phyloP scores from a whole-genome alignment of 352 stramenopile species.

The Phytopythium ostracodes region DNA sequence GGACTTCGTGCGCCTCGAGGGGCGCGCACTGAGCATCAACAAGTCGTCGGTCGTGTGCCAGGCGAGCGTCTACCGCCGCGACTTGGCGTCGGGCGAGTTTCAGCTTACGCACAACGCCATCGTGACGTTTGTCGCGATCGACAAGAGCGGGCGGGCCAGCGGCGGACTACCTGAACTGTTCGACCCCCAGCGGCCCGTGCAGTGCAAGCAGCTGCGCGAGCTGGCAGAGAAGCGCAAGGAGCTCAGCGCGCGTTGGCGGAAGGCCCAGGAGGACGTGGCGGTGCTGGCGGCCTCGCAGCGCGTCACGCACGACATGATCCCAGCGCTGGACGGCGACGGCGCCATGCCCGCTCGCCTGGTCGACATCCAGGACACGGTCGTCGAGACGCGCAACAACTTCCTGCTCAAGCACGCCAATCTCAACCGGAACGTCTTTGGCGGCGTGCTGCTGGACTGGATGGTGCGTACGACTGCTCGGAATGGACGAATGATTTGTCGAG shows the following conservation, averaged over 20 bases:
- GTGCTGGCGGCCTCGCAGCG: slow-evolving; percentile 10
- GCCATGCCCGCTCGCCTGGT: background rate
- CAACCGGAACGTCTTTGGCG: slow-evolving; percentile 49
- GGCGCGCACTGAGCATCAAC: slow-evolving; percentile 37
- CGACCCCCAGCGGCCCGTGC: slow-evolving; percentile 15
- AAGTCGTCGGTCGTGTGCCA: slow-evolving; percentile 26
- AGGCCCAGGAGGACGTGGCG: slow-evolving; percentile 20
- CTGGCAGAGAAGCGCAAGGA: slow-evolving; percentile 19
- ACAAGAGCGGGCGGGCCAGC: slow-evolving; percentile 14
- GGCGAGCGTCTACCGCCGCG: slow-evolving; percentile 14
- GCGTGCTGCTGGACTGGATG: slow-evolving; percentile 36
- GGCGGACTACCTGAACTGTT: slow-evolving; percentile 20
- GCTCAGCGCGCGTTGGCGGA: slow-evolving; percentile 22
- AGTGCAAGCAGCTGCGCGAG: slow-evolving; percentile 20
- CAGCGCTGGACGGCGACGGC: background rate
- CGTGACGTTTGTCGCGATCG: slow-evolving; percentile 32
- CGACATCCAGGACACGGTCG: slow-evolving; percentile 29
- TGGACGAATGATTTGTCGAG: background rate
- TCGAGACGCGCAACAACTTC: slow-evolving; percentile 45
- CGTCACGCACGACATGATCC: slow-evolving; percentile 13
- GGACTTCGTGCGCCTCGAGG: slow-evolving; percentile 45
- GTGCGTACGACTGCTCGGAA: background rate
- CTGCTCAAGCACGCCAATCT: slow-evolving; percentile 43
- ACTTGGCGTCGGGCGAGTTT: slow-evolving; percentile 16
- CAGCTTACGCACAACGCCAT: slow-evolving; percentile 34